Evolutionary conservation across 1,284 basidiomycete genomes (phyloP).

Genomic region (Tilletia caries): DNA sequence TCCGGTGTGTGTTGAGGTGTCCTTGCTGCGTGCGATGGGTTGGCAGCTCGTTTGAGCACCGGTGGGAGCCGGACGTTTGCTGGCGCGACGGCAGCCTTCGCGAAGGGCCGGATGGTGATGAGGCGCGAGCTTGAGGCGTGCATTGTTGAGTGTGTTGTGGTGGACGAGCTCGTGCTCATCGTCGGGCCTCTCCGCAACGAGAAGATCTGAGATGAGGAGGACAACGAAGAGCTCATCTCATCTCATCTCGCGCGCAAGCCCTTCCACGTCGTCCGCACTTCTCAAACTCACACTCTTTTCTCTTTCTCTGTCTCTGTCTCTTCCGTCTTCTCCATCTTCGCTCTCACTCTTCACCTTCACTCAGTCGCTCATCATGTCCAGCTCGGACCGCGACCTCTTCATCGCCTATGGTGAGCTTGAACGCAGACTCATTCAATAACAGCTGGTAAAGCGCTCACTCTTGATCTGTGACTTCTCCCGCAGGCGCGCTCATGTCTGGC

Average conservation of each 20-base stretch:
- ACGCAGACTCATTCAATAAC: no score
- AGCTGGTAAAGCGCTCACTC: not conserved
- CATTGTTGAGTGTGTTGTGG: not conserved
- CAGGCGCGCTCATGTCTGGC: constrained; percentile 35
- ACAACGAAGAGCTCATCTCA: not conserved
- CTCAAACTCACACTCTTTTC: not conserved
- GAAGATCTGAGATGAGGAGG: not conserved
- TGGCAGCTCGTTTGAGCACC: not conserved
- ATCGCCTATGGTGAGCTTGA: constrained; percentile 36
- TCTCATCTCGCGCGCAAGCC: not conserved
- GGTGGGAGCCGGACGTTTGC: not conserved
- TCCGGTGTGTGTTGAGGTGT: not conserved
- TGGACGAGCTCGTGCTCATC: not conserved
- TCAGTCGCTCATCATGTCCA: not conserved
- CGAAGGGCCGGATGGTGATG: not conserved
- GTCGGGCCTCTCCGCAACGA: not conserved
- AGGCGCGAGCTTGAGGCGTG: constrained; percentile 5
- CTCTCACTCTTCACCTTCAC: not conserved
- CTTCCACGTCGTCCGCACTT: not conserved
- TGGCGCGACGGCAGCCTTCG: not conserved
- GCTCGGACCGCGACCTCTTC: constrained; percentile 33
- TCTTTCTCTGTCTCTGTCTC: not conserved
- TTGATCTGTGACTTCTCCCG: not conserved
- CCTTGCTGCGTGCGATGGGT: no score
- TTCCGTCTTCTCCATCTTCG: not conserved